Evolutionary conservation across 192 early-diverging fungal species (phyloP).

Genomic region (Geranomyces michiganensis): DNA sequence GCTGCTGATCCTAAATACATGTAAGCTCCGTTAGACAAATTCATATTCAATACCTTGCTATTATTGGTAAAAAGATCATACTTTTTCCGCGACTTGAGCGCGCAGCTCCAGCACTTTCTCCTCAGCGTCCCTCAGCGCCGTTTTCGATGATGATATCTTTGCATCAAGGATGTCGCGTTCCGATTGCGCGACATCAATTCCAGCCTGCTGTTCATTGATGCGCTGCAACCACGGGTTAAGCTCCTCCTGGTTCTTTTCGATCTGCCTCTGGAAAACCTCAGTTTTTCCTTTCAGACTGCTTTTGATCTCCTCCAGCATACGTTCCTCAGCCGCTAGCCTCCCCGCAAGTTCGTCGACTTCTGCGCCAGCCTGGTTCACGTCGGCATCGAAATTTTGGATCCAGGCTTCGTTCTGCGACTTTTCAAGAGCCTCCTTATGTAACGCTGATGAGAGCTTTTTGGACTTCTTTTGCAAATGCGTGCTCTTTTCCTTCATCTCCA

Average conservation of each 20-base stretch:
- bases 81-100: constrained; percentile 42
- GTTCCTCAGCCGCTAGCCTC: constrained; percentile 67
- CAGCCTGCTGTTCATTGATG: constrained; percentile 71
- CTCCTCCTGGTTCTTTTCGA: constrained; percentile 83
- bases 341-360: constrained; percentile 69
- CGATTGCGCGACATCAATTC: constrained; percentile 77
- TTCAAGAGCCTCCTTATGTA: constrained; percentile 65
- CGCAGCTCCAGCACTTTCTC: constrained; percentile 55
- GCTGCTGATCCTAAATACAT: neutral
- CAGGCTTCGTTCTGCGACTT: constrained; percentile 65
- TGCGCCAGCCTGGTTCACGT: constrained; percentile 54
- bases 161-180: constrained; percentile 80
- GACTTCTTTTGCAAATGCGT: constrained; percentile 78
- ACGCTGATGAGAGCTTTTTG: constrained; percentile 72
- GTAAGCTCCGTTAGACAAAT: neutral
- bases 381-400: constrained; percentile 71
- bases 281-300: constrained; percentile 87
- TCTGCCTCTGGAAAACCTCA: constrained; percentile 72
- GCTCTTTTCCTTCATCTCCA: constrained; percentile 83
- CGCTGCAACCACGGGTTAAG: constrained; percentile 87
- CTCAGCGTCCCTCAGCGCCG: constrained; percentile 22
- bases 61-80: neutral
- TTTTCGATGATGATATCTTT: constrained; percentile 41
- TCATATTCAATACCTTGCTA: neutral
- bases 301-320: constrained; percentile 74